Percentiles rank a stretch among this genome's conserved stretches.
Evolutionary conservation across 352 stramenopile species (phyloP).

Genomic region (Blastocystis hominis): DNA sequence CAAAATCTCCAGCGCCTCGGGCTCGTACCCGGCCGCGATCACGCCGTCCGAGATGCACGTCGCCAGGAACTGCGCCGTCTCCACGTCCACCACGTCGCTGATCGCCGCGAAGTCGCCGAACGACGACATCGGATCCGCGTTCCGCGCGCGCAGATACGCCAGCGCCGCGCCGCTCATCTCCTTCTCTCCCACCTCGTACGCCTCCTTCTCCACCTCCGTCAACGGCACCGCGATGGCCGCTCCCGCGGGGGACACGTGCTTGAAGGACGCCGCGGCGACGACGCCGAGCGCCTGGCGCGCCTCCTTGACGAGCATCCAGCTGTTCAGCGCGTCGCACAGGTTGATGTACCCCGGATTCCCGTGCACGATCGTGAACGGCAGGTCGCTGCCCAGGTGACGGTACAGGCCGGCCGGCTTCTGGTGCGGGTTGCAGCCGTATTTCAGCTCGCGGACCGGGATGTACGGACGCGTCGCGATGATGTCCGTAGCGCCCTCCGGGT

Average conservation of each 20-base stretch:
- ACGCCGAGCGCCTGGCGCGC: slow-evolving; percentile 83
- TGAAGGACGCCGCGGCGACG: slow-evolving; percentile 87
- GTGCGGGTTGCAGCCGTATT: slow-evolving; percentile 96
- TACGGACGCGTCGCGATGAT: slow-evolving; percentile 82
- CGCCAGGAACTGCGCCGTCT: slow-evolving; percentile 92
- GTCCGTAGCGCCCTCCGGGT: slow-evolving; percentile 63
- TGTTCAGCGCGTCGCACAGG: slow-evolving; percentile 92
- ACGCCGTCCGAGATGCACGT: slow-evolving; percentile 96
- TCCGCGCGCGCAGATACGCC: slow-evolving; percentile 92
- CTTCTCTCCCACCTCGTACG: slow-evolving; percentile 82
- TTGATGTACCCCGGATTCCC: slow-evolving; percentile 97
- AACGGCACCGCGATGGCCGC: slow-evolving; percentile 91
- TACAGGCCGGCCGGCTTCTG: slow-evolving; percentile 84
- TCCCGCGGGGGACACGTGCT: slow-evolving; percentile 90
- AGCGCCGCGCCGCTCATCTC: slow-evolving; percentile 84
- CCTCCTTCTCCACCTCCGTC: slow-evolving; percentile 76
- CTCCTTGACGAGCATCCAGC: slow-evolving; percentile 95
- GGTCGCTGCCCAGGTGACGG: slow-evolving; percentile 60
- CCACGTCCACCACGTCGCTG: slow-evolving; percentile 92
- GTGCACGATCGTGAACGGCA: slow-evolving; percentile 72
- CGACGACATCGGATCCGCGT: slow-evolving; percentile 94
- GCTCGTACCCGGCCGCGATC: slow-evolving; percentile 93
- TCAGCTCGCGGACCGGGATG: slow-evolving; percentile 80
- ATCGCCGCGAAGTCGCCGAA: slow-evolving; percentile 98
- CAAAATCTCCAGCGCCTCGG: slow-evolving; percentile 89